phyloP scores from a whole-genome alignment of 2,329 filamentous ascomycete species.

The Huntiella bhutanensis region DNA sequence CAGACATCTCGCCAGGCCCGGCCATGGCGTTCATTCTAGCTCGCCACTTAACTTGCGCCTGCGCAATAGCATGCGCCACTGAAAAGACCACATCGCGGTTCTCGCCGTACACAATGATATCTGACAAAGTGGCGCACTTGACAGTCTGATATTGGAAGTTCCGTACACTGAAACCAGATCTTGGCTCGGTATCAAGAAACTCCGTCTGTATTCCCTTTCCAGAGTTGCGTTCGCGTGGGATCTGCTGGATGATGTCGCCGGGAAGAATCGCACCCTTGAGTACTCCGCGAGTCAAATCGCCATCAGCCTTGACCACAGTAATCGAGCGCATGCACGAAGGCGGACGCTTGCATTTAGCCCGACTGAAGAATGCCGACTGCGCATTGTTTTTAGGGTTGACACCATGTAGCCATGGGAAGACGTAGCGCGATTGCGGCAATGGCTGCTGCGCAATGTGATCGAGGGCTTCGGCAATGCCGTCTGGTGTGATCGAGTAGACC shows the following conservation, averaged over 20 bases:
- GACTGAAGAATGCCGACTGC: constrained; percentile 77
- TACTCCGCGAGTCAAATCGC: constrained; percentile 52
- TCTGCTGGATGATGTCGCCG: constrained; percentile 22
- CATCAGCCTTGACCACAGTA: constrained; percentile 75
- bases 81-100: constrained; percentile 41
- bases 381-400: constrained; percentile 75
- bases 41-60: constrained; percentile 60
- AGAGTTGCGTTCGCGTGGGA: constrained; percentile 28
- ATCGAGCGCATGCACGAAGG: constrained; percentile 57
- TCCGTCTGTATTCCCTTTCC: constrained; percentile 20
- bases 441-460: constrained; percentile 62
- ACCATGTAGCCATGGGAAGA: constrained; percentile 95
- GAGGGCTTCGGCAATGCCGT: constrained; percentile 50
- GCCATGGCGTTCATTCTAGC: constrained; percentile 36
- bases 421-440: constrained; percentile 62
- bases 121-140: constrained; percentile 72
- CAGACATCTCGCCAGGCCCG: constrained; percentile 22
- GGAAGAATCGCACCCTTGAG: constrained; percentile 70
- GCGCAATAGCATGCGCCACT: constrained; percentile 48
- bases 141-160: constrained; percentile 94
- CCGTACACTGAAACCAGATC: constrained; percentile 79
- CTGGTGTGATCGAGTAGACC: constrained; percentile 55
- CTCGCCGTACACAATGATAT: constrained; percentile 83
- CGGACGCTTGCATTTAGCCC: constrained; percentile 49
- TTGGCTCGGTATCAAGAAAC: constrained; percentile 72